phyloP scores from a whole-genome alignment of 257 asterid species.

The Fraxinus cuspidata region DNA sequence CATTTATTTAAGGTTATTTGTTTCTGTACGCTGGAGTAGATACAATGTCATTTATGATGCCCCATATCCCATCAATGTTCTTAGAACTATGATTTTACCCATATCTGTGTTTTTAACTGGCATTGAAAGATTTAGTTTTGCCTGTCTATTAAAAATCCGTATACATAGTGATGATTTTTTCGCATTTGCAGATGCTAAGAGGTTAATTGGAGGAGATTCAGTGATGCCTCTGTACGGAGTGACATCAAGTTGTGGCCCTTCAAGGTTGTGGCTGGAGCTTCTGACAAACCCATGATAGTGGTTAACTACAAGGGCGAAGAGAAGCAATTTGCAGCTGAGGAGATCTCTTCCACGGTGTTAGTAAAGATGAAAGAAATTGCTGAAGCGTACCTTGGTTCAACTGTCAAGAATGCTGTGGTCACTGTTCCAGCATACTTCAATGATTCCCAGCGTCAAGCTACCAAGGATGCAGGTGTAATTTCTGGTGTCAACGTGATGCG shows the following conservation, averaged over 20 bases:
- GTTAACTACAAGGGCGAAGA: conserved; percentile 79
- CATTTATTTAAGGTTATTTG: too few species aligned
- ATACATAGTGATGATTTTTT: neutral
- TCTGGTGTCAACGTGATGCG: too few species aligned
- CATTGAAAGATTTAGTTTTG: neutral
- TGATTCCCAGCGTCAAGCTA: too few species aligned
- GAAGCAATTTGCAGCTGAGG: conserved; percentile 83
- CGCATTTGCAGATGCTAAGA: conserved; percentile 61
- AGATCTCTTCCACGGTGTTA: conserved; percentile 82
- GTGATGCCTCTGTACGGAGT: conserved; percentile 67
- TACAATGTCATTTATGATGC: too few species aligned
- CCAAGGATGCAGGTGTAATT: too few species aligned
- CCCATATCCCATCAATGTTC: too few species aligned
- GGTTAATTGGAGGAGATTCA: conserved; percentile 77
- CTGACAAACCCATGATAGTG: conserved; percentile 74
- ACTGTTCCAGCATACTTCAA: too few species aligned
- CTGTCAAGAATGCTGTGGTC: too few species aligned
- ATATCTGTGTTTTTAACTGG: neutral
- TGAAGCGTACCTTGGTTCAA: conserved; percentile 66
- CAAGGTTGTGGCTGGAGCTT: conserved; percentile 70
- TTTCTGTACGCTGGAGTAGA: too few species aligned
- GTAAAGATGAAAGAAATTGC: conserved; percentile 82
- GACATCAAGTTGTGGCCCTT: conserved; percentile 84
- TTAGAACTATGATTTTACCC: neutral
- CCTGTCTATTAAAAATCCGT: neutral